phyloP scores from a whole-genome alignment of 2,329 filamentous ascomycete species.

The Aspergillus brasiliensis region DNA sequence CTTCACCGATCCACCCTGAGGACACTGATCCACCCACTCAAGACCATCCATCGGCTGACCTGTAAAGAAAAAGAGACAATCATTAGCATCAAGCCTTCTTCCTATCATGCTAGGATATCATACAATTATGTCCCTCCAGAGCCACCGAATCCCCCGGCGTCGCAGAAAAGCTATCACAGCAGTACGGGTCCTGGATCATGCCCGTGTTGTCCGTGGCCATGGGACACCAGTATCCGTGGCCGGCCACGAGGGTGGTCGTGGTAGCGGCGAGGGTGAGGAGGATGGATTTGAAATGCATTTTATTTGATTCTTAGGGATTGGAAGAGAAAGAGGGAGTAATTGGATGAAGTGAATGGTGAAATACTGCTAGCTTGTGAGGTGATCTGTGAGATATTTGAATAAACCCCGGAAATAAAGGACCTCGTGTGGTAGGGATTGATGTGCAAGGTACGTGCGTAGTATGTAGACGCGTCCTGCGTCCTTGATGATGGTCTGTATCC shows the following conservation, averaged over 20 bases:
- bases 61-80: not conserved
- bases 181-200: conserved; percentile 33
- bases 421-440: not conserved
- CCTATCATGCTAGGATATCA: too few relatives aligned
- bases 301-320: not conserved
- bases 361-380: not conserved
- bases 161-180: conserved; percentile 28
- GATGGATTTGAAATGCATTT: conserved; percentile 20
- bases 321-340: not conserved
- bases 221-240: conserved; percentile 23
- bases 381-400: not conserved
- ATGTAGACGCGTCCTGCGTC: not conserved
- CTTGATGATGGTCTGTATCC: not conserved
- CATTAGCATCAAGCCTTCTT: conserved; percentile 19
- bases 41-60: conserved; percentile 18
- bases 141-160: conserved; percentile 22
- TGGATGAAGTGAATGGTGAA: not conserved
- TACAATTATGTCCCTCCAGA: conserved; percentile 29
- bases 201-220: conserved; percentile 29
- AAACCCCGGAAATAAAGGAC: not conserved
- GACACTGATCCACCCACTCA: conserved; percentile 29
- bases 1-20: conserved; percentile 22
- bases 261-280: conserved; percentile 25
- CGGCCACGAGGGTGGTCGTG: conserved; percentile 13
- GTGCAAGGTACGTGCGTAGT: not conserved